Evolutionary conservation across 768 basidiomycete species (phyloP).

Genomic region (Hemileccinum impolitum): DNA sequence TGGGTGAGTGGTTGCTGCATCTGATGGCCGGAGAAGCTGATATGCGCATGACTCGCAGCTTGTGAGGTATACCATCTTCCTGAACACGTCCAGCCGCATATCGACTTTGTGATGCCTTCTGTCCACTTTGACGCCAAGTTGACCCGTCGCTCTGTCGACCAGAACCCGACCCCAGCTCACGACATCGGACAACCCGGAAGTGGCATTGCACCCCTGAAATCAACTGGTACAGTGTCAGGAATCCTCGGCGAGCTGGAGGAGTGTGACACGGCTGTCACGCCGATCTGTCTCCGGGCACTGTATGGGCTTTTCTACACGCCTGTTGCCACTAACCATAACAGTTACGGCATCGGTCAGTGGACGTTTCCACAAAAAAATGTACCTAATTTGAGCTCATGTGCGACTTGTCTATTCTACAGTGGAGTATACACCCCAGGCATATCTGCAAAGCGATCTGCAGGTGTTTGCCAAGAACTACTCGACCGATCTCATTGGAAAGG

Average conservation of each 20-base stretch:
- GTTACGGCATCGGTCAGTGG: conserved; percentile 31
- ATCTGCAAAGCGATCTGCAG: conserved; percentile 26
- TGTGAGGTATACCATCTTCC: too few species aligned
- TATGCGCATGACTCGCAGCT: too few species aligned
- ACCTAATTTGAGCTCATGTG: not conserved
- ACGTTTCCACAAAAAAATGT: not conserved
- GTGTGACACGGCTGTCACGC: conserved; percentile 30
- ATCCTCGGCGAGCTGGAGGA: conserved; percentile 7
- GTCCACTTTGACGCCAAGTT: not conserved
- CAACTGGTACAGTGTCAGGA: conserved; percentile 3
- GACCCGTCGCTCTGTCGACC: not conserved
- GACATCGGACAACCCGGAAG: conserved; percentile 15
- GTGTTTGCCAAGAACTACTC: conserved; percentile 29
- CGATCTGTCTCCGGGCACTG: conserved; percentile 25
- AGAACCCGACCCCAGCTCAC: not conserved
- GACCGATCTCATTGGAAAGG: conserved; percentile 16
- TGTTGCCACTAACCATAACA: conserved; percentile 23
- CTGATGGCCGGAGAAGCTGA: not conserved
- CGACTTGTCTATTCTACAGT: conserved; percentile 14
- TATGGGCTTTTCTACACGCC: conserved; percentile 28
- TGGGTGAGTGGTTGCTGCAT: conserved; percentile 14
- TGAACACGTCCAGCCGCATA: not conserved
- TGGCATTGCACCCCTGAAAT: conserved; percentile 12
- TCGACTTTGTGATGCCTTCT: not conserved
- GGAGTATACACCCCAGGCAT: conserved; percentile 35